These are phyloP conservation scores for Inonotus hispidus DNA, from an alignment of 1,284 basidiomycete genomes.

Conservation along the genomic window DNA sequence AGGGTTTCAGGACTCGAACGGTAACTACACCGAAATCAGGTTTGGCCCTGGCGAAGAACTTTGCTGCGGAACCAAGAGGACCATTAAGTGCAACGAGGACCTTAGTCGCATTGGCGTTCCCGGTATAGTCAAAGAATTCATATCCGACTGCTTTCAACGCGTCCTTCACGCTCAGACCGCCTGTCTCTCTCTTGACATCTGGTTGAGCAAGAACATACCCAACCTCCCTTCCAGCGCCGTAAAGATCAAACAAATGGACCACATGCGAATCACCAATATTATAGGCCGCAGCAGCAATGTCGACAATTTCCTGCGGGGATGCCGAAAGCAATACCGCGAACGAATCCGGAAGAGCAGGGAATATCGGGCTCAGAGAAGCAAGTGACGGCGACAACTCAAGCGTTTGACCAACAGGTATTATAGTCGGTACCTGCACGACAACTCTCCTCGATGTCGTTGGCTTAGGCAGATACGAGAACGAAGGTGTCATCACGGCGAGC, in stretches of 20 bases:
- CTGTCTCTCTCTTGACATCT: conserved; percentile 28
- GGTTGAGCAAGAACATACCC: conserved; percentile 41
- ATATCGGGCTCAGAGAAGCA: conserved; percentile 55
- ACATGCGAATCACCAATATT: conserved; percentile 56
- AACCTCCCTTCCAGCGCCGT: conserved; percentile 63
- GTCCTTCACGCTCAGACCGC: conserved; percentile 36
- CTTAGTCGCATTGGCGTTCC: conserved; percentile 52
- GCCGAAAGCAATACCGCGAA: conserved; percentile 79
- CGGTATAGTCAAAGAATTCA: conserved; percentile 61
- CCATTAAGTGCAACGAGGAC: conserved; percentile 67
- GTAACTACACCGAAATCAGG: conserved; percentile 56
- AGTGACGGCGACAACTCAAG: conserved; percentile 70
- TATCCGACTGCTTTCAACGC: conserved; percentile 52
- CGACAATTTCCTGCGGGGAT: conserved; percentile 72
- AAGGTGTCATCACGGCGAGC: conserved; percentile 71
- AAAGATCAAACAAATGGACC: conserved; percentile 76
- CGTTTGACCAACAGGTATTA: conserved; percentile 58
- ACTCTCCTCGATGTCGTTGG: conserved; percentile 61
- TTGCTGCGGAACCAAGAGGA: conserved; percentile 55
- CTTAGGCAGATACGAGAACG: conserved; percentile 58
- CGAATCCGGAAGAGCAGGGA: conserved; percentile 59
- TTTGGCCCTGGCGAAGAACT: conserved; percentile 40
- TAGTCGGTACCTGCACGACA: conserved; percentile 72
- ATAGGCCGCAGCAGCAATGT: conserved; percentile 68
- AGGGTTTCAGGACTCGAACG: conserved; percentile 73